phyloP scores from a whole-genome alignment of 306 rosid genomes.

The Cicer judaicum region DNA sequence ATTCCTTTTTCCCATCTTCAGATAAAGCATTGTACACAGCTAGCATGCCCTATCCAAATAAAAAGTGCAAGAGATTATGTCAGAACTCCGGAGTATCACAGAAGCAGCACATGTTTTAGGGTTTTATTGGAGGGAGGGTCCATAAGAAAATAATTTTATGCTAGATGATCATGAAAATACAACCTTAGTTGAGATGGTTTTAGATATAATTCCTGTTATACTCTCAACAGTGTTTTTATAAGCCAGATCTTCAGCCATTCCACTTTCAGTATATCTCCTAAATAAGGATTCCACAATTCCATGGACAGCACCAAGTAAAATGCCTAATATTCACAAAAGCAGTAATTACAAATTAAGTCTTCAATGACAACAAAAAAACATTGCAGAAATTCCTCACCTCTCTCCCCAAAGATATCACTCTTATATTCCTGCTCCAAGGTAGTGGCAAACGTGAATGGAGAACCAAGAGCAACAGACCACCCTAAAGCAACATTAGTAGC shows the following conservation, averaged over 20 bases:
- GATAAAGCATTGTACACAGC: conserved; percentile 23
- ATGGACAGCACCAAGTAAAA: conserved; percentile 96
- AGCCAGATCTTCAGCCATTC: conserved; percentile 83
- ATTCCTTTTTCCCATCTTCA: conserved; percentile 8
- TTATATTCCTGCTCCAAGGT: conserved; percentile 90
- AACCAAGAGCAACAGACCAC: conserved; percentile 98
- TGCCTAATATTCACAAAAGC: conserved; percentile 59
- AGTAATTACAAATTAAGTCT: conserved; percentile 18
- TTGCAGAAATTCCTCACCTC: conserved; percentile 56
- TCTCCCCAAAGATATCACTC: conserved; percentile 96
- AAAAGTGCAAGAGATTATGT: conserved; percentile 21
- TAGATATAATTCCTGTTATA: conserved; percentile 84
- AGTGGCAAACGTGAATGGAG: conserved; percentile 94
- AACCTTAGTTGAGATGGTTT: conserved; percentile 85
- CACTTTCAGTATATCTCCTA: conserved; percentile 84
- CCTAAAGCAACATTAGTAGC: conserved; percentile 91
- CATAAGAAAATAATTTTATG: conserved; percentile 5
- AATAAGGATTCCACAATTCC: conserved; percentile 90
- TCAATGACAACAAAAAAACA: not conserved
- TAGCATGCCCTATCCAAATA: conserved; percentile 41
- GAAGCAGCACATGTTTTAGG: not conserved
- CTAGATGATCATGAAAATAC: conserved; percentile 38
- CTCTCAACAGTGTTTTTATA: conserved; percentile 89
- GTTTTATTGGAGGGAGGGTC: not conserved
- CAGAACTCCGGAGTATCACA: not conserved